These are phyloP conservation scores for Cylindricascospora bacillispora DNA, from an alignment of 1,139 yeast species.

Conservation along the genomic window DNA sequence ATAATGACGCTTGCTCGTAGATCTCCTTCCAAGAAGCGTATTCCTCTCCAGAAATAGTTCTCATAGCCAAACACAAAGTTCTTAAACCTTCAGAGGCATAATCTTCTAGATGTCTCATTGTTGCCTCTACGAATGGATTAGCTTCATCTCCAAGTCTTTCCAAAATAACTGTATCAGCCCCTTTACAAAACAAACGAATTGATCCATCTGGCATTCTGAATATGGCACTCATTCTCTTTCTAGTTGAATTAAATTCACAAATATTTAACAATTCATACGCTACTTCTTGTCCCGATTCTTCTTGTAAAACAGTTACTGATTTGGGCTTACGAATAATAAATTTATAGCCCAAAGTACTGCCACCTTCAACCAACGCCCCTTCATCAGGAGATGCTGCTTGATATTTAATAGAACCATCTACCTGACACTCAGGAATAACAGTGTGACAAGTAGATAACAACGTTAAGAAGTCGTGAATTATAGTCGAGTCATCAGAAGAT, in stretches of 20 bases:
- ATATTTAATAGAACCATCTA: conserved; percentile 59
- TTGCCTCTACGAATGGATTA: conserved; percentile 70
- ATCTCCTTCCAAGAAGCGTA: conserved; percentile 47
- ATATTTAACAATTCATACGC: conserved; percentile 74
- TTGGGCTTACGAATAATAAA: conserved; percentile 81
- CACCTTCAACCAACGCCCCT: conserved; percentile 97
- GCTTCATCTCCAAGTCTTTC: conserved; percentile 63
- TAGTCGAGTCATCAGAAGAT: conserved; percentile 40
- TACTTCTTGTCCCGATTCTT: conserved; percentile 31
- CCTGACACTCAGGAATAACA: conserved; percentile 77
- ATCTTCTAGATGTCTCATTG: conserved; percentile 82
- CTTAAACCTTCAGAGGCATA: conserved; percentile 95
- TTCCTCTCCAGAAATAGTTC: conserved; percentile 70
- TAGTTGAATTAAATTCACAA: conserved; percentile 93
- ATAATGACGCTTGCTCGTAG: conserved; percentile 72
- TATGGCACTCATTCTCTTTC: conserved; percentile 96
- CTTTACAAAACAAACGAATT: conserved; percentile 82
- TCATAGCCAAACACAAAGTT: conserved; percentile 83
- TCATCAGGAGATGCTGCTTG: conserved; percentile 99
- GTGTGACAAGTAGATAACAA: conserved; percentile 91
- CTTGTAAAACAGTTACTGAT: conserved; percentile 52
- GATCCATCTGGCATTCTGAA: conserved; percentile 91
- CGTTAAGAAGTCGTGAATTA: conserved; percentile 73
- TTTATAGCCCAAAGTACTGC: conserved; percentile 75
- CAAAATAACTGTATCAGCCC: conserved; percentile 93